Conservation (phyloP, 2,329 filamentous ascomycete genomes). For the Parastagonospora nodorum region DNA sequence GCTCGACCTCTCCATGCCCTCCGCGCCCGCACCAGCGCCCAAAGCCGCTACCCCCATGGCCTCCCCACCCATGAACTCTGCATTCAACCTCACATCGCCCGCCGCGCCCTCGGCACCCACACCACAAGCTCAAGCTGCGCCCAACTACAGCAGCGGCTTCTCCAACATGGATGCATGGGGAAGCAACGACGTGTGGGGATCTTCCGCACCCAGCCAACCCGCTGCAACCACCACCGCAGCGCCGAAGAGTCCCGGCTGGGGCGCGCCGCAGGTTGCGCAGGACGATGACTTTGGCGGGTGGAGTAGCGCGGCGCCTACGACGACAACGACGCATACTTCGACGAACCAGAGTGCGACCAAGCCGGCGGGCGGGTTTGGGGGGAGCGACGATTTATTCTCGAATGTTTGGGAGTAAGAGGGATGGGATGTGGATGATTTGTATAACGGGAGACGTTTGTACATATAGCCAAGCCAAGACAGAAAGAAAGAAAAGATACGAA, state of each 20-base stretch:
- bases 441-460: conserved; percentile 6
- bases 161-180: conserved; percentile 79
- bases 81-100: conserved; percentile 65
- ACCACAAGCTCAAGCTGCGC: conserved; percentile 35
- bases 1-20: conserved; percentile 68
- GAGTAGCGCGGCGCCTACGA: conserved; percentile 74
- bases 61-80: conserved; percentile 61
- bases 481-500: not conserved
- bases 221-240: conserved; percentile 42
- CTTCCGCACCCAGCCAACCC: conserved; percentile 62
- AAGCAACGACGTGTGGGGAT: conserved; percentile 78
- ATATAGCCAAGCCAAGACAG: not conserved
- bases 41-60: conserved; percentile 33
- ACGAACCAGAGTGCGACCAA: conserved; percentile 37
- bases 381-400: conserved; percentile 82
- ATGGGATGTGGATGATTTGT: conserved; percentile 6
- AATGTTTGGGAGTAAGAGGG: conserved; percentile 83
- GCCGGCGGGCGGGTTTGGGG: conserved; percentile 61
- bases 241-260: conserved; percentile 59
- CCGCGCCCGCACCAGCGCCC: conserved; percentile 37
- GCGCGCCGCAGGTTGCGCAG: conserved; percentile 68
- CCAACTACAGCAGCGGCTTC: conserved; percentile 47
- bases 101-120: conserved; percentile 45
- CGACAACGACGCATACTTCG: conserved; percentile 41
- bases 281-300: conserved; percentile 98